Evolutionary conservation across 2,329 filamentous ascomycete genomes (phyloP).

Genomic region (Thelonectria rubi): DNA sequence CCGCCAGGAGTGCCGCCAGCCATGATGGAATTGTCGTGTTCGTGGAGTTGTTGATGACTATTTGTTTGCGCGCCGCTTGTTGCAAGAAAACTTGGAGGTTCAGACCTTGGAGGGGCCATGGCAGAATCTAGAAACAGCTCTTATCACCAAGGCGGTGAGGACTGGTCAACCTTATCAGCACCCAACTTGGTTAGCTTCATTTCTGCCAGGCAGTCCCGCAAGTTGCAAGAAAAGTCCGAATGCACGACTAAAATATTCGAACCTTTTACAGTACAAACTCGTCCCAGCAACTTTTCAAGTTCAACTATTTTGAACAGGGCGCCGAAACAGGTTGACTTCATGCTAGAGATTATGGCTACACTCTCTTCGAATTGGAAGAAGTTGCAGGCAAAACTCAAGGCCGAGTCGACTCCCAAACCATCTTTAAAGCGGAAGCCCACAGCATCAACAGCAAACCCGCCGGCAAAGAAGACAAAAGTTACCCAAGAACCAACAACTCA

Average conservation of each 20-base stretch:
- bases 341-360: slow-evolving; percentile 48
- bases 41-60: slow-evolving; percentile 39
- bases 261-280: not conserved
- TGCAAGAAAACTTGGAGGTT: slow-evolving; percentile 19
- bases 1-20: slow-evolving; percentile 58
- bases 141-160: slow-evolving; percentile 43
- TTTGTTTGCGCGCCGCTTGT: slow-evolving; percentile 22
- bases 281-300: not conserved
- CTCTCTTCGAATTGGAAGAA: slow-evolving; percentile 82
- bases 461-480: slow-evolving; percentile 45
- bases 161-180: slow-evolving; percentile 31
- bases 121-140: slow-evolving; percentile 39
- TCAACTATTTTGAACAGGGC: not conserved
- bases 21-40: slow-evolving; percentile 58
- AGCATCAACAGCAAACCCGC: slow-evolving; percentile 38
- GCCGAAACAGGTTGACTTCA: not conserved
- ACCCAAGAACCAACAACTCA: slow-evolving; percentile 20
- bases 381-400: slow-evolving; percentile 70
- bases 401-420: slow-evolving; percentile 52
- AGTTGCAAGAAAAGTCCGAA: too few relatives aligned
- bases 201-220: too few relatives aligned
- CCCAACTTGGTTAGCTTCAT: not conserved
- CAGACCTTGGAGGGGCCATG: slow-evolving; percentile 38
- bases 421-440: slow-evolving; percentile 55
- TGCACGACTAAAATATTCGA: too few relatives aligned